These are phyloP conservation scores for Psophocarpus tetragonolobus DNA, from an alignment of 306 rosid genomes.

Conservation along the genomic window DNA sequence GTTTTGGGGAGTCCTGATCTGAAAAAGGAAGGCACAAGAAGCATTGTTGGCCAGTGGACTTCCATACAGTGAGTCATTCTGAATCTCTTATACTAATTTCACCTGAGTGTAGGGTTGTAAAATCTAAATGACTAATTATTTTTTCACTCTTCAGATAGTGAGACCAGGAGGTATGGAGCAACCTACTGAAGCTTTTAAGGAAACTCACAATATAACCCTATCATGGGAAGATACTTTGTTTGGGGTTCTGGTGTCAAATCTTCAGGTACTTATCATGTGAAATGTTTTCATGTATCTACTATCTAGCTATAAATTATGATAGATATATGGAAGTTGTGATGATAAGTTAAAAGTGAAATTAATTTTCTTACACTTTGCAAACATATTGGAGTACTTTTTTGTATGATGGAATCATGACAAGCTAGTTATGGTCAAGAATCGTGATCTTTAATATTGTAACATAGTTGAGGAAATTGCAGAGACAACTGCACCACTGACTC, in stretches of 20 bases:
- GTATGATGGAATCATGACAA: neutral
- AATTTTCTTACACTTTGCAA: neutral
- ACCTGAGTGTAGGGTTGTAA: neutral
- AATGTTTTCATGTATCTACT: constrained; percentile 10
- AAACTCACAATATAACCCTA: constrained; percentile 85
- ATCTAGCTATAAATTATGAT: neutral
- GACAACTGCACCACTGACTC: constrained; percentile 84
- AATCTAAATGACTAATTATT: constrained; percentile 11
- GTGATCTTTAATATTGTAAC: constrained; percentile 71
- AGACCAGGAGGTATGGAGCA: constrained; percentile 99
- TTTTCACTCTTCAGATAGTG: constrained; percentile 71
- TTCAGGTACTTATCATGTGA: constrained; percentile 63
- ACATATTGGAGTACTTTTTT: neutral
- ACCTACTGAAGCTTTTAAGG: constrained; percentile 97
- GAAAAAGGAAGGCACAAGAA: constrained; percentile 99
- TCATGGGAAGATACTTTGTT: constrained; percentile 84
- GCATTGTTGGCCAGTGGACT: constrained; percentile 87
- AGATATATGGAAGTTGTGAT: neutral
- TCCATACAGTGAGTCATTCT: constrained; percentile 77
- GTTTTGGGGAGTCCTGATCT: constrained; percentile 94
- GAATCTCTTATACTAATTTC: constrained; percentile 2
- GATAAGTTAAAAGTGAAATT: neutral
- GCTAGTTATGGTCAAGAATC: constrained; percentile 64
- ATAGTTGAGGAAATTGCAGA: constrained; percentile 88
- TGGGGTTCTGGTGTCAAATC: constrained; percentile 96